Conservation (phyloP, 306 rosid species). For the Bauhinia variegata region DNA sequence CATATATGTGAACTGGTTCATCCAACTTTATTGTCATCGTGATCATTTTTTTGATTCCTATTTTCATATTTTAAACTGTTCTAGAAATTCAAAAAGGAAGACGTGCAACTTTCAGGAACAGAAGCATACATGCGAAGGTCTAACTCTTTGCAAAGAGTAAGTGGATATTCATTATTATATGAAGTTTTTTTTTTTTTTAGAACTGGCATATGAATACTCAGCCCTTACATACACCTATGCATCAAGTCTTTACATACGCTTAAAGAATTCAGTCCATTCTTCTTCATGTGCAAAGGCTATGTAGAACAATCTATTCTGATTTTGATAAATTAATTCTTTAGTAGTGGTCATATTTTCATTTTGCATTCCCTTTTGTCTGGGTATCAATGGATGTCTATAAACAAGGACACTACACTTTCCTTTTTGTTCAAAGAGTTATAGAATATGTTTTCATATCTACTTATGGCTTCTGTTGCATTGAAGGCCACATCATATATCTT, state of each 20-base stretch:
- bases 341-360: background rate
- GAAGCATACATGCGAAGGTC: slow-evolving; percentile 94
- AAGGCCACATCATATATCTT: slow-evolving; percentile 2
- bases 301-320: background rate
- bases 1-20: background rate
- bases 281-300: slow-evolving; percentile 7
- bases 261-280: background rate
- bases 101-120: slow-evolving; percentile 79
- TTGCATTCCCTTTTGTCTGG: background rate
- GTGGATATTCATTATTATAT: slow-evolving; percentile 35
- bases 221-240: background rate
- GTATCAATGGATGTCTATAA: background rate
- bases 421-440: background rate
- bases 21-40: slow-evolving; percentile 5
- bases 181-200: background rate
- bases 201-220: slow-evolving; percentile 12
- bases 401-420: background rate
- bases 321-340: background rate
- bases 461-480: background rate
- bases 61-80: slow-evolving; percentile 34
- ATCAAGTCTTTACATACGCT: slow-evolving; percentile 8
- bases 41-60: background rate
- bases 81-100: slow-evolving; percentile 95
- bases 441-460: slow-evolving; percentile 12
- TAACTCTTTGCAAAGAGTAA: slow-evolving; percentile 82